phyloP scores from a whole-genome alignment of 495 filamentous ascomycete genomes.

The Neurospora sp. region DNA sequence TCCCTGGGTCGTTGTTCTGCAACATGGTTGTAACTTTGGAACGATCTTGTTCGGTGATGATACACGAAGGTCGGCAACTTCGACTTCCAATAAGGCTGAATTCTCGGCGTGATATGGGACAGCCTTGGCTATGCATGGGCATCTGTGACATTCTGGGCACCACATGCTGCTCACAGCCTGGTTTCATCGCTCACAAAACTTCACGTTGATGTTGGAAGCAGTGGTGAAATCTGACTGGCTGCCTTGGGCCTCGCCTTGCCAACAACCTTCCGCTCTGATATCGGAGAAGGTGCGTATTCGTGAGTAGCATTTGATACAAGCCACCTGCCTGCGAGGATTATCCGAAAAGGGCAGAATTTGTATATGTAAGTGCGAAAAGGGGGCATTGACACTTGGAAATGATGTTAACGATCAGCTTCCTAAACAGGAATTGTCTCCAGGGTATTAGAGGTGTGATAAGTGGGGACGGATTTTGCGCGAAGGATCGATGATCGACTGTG shows the following conservation, averaged over 20 bases:
- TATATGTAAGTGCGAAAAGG: background rate
- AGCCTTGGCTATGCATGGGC: background rate
- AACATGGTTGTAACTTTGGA: background rate
- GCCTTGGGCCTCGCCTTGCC: background rate
- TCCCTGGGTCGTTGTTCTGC: background rate
- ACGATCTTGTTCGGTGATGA: background rate
- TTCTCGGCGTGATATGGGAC: background rate
- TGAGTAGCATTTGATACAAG: background rate
- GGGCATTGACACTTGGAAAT: background rate
- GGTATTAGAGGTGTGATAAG: background rate
- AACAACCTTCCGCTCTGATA: background rate
- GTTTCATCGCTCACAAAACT: background rate
- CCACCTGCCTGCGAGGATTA: background rate
- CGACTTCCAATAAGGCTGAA: background rate
- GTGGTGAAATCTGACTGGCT: background rate
- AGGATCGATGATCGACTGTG: background rate
- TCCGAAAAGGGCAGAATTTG: background rate
- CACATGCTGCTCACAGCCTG: background rate
- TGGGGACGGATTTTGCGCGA: background rate
- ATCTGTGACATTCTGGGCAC: background rate
- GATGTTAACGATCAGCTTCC: background rate
- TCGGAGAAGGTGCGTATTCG: background rate
- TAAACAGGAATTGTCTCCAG: background rate
- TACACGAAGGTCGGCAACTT: background rate
- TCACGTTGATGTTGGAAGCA: background rate